These are phyloP conservation scores for Canavalia gladiata DNA, from an alignment of 306 rosid genomes.

Conservation along the genomic window DNA sequence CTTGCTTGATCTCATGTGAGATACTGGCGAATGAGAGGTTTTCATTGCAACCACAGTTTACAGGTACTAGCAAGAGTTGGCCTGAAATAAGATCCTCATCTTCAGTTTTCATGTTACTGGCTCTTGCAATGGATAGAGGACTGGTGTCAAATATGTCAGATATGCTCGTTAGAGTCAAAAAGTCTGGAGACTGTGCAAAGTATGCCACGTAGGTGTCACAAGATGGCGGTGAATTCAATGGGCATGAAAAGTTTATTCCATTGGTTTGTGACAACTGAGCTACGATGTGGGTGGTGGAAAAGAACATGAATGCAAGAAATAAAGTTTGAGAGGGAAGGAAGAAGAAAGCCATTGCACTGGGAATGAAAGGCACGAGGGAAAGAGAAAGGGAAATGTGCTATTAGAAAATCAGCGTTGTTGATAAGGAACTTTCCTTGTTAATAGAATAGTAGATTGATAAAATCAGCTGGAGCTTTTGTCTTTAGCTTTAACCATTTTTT, in stretches of 20 bases:
- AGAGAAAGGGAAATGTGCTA: constrained; percentile 5
- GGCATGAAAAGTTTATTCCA: constrained; percentile 56
- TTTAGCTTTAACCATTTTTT: constrained; percentile 10
- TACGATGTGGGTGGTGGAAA: constrained; percentile 33
- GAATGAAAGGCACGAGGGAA: constrained; percentile 22
- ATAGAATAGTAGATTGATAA: constrained; percentile 21
- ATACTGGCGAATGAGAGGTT: constrained; percentile 59
- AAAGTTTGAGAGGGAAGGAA: constrained; percentile 35
- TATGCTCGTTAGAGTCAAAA: constrained; percentile 51
- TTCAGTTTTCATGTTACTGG: constrained; percentile 55
- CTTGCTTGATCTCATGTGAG: constrained; percentile 57
- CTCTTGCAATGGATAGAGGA: constrained; percentile 57
- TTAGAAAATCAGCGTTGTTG: not conserved
- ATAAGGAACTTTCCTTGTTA: not conserved
- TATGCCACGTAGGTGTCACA: constrained; percentile 68
- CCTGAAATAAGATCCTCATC: constrained; percentile 43
- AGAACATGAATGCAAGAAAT: constrained; percentile 46
- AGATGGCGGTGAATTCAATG: constrained; percentile 48
- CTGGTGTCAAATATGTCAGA: constrained; percentile 62
- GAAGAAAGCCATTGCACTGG: constrained; percentile 51
- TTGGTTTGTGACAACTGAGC: constrained; percentile 45
- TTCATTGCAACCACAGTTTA: constrained; percentile 65
- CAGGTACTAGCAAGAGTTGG: constrained; percentile 70
- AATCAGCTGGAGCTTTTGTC: constrained; percentile 27
- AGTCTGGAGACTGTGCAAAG: constrained; percentile 60